A percentile compares a stretch with the other conserved stretches of the same genome.
Conservation (phyloP, 2,329 filamentous ascomycete genomes). For the Clonostachys sp. region DNA sequence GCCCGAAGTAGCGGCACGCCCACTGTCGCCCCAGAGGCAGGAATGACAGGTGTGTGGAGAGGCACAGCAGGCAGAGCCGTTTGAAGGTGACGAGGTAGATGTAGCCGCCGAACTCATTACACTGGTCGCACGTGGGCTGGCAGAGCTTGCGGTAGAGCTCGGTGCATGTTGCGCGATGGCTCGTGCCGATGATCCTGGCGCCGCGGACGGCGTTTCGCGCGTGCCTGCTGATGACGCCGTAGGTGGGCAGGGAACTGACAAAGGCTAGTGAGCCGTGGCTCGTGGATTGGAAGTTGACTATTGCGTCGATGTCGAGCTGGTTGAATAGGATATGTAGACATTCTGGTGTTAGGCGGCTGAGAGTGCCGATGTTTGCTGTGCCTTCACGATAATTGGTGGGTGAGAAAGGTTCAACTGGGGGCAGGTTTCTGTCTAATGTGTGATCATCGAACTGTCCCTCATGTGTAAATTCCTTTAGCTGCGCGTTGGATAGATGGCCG, state of each 20-base stretch:
- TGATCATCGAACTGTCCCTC: no score
- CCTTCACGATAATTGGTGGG: no score
- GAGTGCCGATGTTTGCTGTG: not conserved
- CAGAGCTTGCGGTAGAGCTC: constrained; percentile 23
- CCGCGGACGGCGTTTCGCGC: constrained; percentile 20
- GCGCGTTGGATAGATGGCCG: no score
- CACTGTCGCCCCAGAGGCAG: constrained; percentile 14
- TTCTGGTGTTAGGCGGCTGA: not conserved
- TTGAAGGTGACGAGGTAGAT: constrained; percentile 30
- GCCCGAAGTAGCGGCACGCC: not conserved
- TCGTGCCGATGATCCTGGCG: constrained; percentile 22
- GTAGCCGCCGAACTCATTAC: constrained; percentile 27
- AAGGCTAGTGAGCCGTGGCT: constrained; percentile 20
- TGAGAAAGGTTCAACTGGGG: no score
- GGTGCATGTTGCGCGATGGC: constrained; percentile 15
- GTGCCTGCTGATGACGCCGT: constrained; percentile 19
- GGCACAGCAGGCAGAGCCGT: constrained; percentile 31
- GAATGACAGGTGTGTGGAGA: constrained; percentile 16
- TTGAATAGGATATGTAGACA: constrained; percentile 11
- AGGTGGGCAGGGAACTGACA: constrained; percentile 26
- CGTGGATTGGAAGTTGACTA: constrained; percentile 25
- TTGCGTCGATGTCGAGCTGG: constrained; percentile 20
- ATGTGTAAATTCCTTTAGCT: no score
- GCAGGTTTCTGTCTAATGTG: no score
- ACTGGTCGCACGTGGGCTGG: constrained; percentile 20